A percentile compares a stretch with the other conserved stretches of the same genome.
Conservation (phyloP, 208 protist genomes). For the Crithidia acanthocephali region DNA sequence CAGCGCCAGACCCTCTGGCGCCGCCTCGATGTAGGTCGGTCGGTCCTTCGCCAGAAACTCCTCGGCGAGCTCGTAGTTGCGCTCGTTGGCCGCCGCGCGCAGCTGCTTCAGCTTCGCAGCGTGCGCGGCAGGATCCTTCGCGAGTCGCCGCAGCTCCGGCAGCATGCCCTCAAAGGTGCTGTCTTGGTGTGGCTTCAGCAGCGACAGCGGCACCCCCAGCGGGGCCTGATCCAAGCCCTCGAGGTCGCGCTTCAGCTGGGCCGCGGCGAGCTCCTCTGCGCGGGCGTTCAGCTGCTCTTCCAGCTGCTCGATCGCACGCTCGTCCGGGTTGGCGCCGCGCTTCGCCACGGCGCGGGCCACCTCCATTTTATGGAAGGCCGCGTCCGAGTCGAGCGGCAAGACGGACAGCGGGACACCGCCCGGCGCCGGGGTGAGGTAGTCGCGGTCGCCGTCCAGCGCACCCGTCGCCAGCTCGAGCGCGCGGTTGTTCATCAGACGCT, state of each 20-base stretch:
- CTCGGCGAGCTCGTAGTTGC: constrained; percentile 55
- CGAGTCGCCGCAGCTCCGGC: constrained; percentile 66
- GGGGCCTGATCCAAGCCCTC: constrained; percentile 51
- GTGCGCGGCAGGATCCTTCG: constrained; percentile 61
- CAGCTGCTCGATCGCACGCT: constrained; percentile 36
- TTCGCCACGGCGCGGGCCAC: constrained; percentile 59
- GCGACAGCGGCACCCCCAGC: constrained; percentile 65
- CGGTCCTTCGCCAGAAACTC: constrained; percentile 60
- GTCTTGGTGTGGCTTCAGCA: constrained; percentile 70
- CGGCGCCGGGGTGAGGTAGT: constrained; percentile 46
- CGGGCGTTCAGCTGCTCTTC: constrained; percentile 60
- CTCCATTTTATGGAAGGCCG: constrained; percentile 58
- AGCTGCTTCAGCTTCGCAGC: constrained; percentile 50
- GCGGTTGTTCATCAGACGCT: constrained; percentile 60
- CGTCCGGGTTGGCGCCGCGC: constrained; percentile 30
- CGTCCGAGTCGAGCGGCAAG: constrained; percentile 64
- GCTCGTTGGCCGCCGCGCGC: constrained; percentile 50
- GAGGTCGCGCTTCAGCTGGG: constrained; percentile 62
- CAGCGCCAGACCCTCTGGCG: constrained; percentile 58
- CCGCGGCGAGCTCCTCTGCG: constrained; percentile 53
- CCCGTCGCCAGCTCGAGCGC: constrained; percentile 49
- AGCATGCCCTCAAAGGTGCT: constrained; percentile 49
- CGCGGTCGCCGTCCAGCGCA: constrained; percentile 53
- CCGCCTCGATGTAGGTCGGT: constrained; percentile 61
- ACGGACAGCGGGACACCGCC: constrained; percentile 60